Evolutionary conservation across 202 grass and related monocot species (phyloP).

Genomic region (Dendrocalamus latiflorus): DNA sequence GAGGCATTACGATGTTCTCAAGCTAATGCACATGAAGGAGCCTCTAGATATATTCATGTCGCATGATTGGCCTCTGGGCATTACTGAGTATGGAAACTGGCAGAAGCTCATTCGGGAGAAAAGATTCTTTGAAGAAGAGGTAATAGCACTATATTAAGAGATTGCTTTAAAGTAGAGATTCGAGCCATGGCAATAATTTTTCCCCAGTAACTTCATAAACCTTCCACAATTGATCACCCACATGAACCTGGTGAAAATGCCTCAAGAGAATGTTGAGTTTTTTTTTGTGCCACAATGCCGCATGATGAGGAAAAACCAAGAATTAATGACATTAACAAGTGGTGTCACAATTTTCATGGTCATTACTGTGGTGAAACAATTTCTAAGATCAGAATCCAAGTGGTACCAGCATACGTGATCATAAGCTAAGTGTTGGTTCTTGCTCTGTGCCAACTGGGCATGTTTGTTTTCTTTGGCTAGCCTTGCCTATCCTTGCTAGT

Average conservation of each 20-base stretch:
- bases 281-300: background rate
- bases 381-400: background rate
- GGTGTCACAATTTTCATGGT: background rate
- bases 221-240: background rate
- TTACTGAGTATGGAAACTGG: constrained; percentile 88
- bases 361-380: background rate
- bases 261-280: background rate
- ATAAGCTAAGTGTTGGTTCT: background rate
- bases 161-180: constrained; percentile 2
- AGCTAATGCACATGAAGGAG: constrained; percentile 78
- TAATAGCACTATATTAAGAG: constrained; percentile 19
- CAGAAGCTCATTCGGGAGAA: constrained; percentile 59
- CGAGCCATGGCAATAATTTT: background rate
- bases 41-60: constrained; percentile 93
- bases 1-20: constrained; percentile 79
- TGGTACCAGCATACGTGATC: background rate
- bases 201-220: background rate
- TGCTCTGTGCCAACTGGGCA: background rate
- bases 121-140: constrained; percentile 53
- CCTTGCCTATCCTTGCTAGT: background rate
- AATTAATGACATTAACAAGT: constrained; percentile 17
- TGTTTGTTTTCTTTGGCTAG: background rate
- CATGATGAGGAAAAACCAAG: background rate
- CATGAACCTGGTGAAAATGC: background rate
- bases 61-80: constrained; percentile 92